Percentiles rank a stretch among this genome's conserved stretches.
phyloP scores from a whole-genome alignment of 2,329 filamentous ascomycete genomes.

The Diaporthe australafricana region DNA sequence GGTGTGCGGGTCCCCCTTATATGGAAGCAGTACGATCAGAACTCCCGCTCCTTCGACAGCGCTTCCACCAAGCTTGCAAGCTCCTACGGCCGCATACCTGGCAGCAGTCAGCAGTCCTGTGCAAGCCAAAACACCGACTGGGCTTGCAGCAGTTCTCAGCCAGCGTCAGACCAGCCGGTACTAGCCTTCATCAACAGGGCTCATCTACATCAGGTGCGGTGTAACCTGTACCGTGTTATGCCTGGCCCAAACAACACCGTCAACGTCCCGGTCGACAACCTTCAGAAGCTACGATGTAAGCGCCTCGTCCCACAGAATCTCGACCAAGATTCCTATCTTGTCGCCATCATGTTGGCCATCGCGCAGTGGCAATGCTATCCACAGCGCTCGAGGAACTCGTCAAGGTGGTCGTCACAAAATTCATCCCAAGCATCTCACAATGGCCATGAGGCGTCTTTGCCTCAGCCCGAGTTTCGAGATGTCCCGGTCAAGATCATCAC shows the following conservation, averaged over 20 bases:
- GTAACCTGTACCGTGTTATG: constrained; percentile 59
- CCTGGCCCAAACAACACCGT: constrained; percentile 52
- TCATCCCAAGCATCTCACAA: constrained; percentile 37
- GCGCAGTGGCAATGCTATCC: constrained; percentile 66
- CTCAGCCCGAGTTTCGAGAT: constrained; percentile 54
- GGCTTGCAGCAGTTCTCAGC: constrained; percentile 27
- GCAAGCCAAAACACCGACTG: constrained; percentile 41
- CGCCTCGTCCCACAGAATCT: constrained; percentile 58
- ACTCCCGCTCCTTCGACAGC: constrained; percentile 49
- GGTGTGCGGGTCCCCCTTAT: constrained; percentile 61
- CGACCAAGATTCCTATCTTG: constrained; percentile 64
- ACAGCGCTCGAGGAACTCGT: constrained; percentile 32
- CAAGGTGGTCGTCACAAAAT: constrained; percentile 42
- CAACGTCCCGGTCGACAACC: constrained; percentile 60
- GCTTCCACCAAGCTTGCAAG: constrained; percentile 47
- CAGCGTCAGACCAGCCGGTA: constrained; percentile 45
- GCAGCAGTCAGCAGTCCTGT: constrained; percentile 38
- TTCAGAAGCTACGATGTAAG: constrained; percentile 61
- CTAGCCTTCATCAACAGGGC: constrained; percentile 62
- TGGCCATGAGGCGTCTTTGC: constrained; percentile 35
- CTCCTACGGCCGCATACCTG: constrained; percentile 45
- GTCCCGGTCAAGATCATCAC: constrained; percentile 63
- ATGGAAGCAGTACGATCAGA: constrained; percentile 57
- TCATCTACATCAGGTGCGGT: constrained; percentile 59
- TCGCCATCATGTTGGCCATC: constrained; percentile 66